Percentiles rank a stretch among this genome's conserved stretches.
phyloP scores from a whole-genome alignment of 192 early-diverging fungal genomes.

The Oehlia diaphana region DNA sequence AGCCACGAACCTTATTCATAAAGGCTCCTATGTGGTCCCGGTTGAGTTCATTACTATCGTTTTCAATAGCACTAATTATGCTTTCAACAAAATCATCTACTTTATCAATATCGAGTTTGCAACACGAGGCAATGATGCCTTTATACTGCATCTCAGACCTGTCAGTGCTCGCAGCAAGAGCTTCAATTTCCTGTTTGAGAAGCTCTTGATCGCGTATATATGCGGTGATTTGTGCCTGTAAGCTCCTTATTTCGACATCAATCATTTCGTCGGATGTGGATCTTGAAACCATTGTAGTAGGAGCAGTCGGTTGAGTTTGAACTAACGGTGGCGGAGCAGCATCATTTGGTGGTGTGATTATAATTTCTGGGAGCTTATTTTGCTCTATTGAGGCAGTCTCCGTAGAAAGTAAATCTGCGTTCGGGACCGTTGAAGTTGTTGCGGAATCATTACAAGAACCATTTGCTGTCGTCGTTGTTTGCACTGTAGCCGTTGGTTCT shows the following conservation, averaged over 20 bases:
- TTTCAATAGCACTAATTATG: constrained; percentile 78
- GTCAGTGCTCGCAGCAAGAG: constrained; percentile 51
- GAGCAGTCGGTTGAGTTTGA: not conserved
- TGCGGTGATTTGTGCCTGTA: constrained; percentile 40
- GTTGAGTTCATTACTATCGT: constrained; percentile 57
- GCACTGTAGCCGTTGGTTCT: not conserved
- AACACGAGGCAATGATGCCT: constrained; percentile 83
- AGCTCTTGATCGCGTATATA: constrained; percentile 44
- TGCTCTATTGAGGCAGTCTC: not conserved
- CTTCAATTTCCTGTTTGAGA: constrained; percentile 59
- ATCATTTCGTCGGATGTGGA: constrained; percentile 25
- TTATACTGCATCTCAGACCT: constrained; percentile 79
- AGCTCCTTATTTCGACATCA: constrained; percentile 36
- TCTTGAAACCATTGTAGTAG: not conserved
- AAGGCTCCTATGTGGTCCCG: not conserved
- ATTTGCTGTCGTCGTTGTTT: not conserved
- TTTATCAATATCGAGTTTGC: constrained; percentile 72
- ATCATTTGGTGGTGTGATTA: not conserved
- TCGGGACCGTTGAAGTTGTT: not conserved
- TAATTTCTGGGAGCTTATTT: not conserved
- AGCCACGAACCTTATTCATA: not conserved
- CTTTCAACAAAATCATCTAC: constrained; percentile 78
- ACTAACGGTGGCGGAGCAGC: not conserved
- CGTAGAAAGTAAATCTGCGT: not conserved
- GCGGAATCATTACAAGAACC: not conserved